Evolutionary conservation across 495 filamentous ascomycete genomes (phyloP).

Genomic region (Friedmanniomyces endolithicus): DNA sequence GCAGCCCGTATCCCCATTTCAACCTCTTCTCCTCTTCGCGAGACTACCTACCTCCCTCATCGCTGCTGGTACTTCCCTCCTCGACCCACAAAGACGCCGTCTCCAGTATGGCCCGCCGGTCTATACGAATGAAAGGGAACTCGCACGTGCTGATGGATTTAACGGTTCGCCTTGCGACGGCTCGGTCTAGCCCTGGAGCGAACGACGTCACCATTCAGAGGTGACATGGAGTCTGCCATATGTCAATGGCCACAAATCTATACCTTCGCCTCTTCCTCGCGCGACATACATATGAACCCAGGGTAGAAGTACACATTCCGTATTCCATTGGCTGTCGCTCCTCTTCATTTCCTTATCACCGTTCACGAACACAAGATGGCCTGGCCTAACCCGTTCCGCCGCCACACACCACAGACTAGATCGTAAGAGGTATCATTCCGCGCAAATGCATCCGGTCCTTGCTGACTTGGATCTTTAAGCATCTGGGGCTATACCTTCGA

Average conservation of each 20-base stretch:
- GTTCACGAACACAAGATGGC: constrained; percentile 22
- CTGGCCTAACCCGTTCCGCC: constrained; percentile 30
- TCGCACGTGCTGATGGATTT: too few species aligned
- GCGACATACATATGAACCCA: neutral
- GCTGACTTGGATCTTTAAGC: constrained; percentile 17
- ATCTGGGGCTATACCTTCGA: constrained; percentile 60
- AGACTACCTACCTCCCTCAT: too few species aligned
- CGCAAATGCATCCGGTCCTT: neutral
- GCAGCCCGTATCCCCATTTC: neutral
- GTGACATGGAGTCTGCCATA: neutral
- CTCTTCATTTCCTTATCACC: neutral
- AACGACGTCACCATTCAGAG: neutral
- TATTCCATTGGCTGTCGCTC: neutral
- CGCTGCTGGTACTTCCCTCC: too few species aligned
- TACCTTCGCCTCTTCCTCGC: too few species aligned
- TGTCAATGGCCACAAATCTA: too few species aligned
- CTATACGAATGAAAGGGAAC: too few species aligned
- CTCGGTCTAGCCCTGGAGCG: too few species aligned
- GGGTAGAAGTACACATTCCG: neutral
- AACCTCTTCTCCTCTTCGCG: too few species aligned
- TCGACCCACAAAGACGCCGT: too few species aligned
- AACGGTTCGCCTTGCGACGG: too few species aligned
- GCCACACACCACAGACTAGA: constrained; percentile 26
- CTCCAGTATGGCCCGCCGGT: too few species aligned
- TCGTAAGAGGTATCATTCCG: constrained; percentile 20